Conservation (phyloP, 768 basidiomycete genomes). For the Calocera viscosa region DNA sequence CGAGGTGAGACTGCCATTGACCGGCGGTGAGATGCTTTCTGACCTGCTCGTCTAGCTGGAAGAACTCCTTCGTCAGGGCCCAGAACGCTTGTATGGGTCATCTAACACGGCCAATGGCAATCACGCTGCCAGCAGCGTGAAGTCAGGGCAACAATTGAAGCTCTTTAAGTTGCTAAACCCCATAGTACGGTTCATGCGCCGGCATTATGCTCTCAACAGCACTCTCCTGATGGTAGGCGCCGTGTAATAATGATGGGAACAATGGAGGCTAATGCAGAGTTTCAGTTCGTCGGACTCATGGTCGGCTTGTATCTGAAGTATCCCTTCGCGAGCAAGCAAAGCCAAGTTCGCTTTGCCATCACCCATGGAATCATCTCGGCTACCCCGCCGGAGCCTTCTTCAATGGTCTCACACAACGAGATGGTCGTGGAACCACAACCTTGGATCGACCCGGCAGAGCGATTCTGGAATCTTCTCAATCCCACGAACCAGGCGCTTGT, state of each 20-base stretch:
- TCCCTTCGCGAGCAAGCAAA: slow-evolving; percentile 3
- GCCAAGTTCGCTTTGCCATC: slow-evolving; percentile 7
- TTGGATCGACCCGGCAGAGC: slow-evolving; percentile 37
- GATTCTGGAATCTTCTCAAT: slow-evolving; percentile 68
- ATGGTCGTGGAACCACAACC: slow-evolving; percentile 6
- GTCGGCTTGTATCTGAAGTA: slow-evolving; percentile 13
- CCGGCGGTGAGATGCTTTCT: not conserved
- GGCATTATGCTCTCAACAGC: slow-evolving; percentile 10
- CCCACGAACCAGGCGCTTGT: slow-evolving; percentile 51
- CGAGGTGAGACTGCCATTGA: slow-evolving; percentile 40
- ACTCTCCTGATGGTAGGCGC: slow-evolving; percentile 56
- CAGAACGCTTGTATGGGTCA: slow-evolving; percentile 39
- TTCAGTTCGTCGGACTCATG: not conserved
- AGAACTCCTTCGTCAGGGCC: slow-evolving; percentile 68
- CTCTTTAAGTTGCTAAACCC: not conserved
- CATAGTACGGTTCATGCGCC: not conserved
- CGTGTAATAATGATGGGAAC: slow-evolving; percentile 49
- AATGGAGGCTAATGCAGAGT: slow-evolving; percentile 28
- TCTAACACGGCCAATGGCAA: slow-evolving; percentile 25
- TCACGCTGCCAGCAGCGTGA: slow-evolving; percentile 12
- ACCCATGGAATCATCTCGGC: slow-evolving; percentile 20
- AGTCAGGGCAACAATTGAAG: not conserved
- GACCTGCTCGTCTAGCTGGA: slow-evolving; percentile 44
- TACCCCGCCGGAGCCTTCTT: slow-evolving; percentile 17
- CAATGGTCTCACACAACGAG: slow-evolving; percentile 4